Base-by-base conservation (phyloP, 2,329 filamentous ascomycete genomes). In the Ceratocystis papillata region DNA sequence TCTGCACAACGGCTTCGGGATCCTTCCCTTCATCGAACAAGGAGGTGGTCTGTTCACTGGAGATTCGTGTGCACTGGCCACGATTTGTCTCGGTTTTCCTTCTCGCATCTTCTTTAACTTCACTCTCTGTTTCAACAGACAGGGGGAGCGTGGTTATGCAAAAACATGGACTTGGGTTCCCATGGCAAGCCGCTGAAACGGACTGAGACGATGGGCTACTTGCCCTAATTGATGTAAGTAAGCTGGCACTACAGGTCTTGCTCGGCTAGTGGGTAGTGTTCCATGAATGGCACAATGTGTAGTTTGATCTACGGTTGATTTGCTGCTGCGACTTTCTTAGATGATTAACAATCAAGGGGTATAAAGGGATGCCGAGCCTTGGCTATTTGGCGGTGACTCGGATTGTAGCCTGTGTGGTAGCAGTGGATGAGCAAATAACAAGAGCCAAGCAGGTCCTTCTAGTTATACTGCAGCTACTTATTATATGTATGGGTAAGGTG, bases 221-320 rank as follows among this genome's bases (percentile, higher is more conserved):
- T 8, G 33, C 53, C 53, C 28, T 59, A 57, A 7, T 8, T 22
- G 22, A 1, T 20, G 7, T 7, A 8, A 7, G 46, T 8, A n/a
- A 12, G 46, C 3, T 15, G 37, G 10, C 37, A 41, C 37, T 50
- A 22, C 10, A 6, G n/a, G 5, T 17, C 22, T 12, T 15, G 10
- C 4, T 41, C 12, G 10, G 37, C 10, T 12, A 12, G 10, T 41
- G 37, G 37, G 10, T 41, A 3, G 37, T 50, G 46, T 50, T 8
- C 28, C 25, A 37, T 30, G 4, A 30, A 30, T 12, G 55, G 12
- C 55, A 59, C 2, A 7, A 7, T 25, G n/a, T 20, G 5, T 30
- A 33, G 55, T 37, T 59, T 59, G 55, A 59, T 59, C 55, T 37
- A 25, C 55, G 33, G 30, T 10, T 37, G 28, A 37, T 59, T 30